Percentiles rank a stretch among this genome's conserved stretches.
These are phyloP conservation scores for Coemansia sp. DNA, from an alignment of 192 early-diverging fungal genomes.

Conservation along the genomic window DNA sequence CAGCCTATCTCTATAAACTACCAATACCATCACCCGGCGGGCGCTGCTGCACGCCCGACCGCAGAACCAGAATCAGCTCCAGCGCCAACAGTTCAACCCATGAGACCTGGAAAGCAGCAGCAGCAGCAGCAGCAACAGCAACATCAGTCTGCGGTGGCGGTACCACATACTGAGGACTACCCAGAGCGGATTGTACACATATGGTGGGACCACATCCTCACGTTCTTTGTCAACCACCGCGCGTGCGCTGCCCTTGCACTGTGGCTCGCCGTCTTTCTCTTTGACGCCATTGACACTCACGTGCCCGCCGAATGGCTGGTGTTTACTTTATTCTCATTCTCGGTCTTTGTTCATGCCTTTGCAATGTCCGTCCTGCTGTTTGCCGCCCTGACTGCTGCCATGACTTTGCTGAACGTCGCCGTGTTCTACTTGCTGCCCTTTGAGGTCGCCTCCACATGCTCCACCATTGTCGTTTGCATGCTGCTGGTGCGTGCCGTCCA, in stretches of 20 bases:
- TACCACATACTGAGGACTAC: slow-evolving; percentile 13
- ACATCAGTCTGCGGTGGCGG: neutral
- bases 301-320: slow-evolving; percentile 54
- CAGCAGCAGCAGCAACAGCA: slow-evolving; percentile 5
- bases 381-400: slow-evolving; percentile 33
- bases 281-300: slow-evolving; percentile 37
- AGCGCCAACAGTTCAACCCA: neutral
- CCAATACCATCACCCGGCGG: neutral
- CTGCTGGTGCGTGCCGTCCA: slow-evolving; percentile 46
- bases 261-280: slow-evolving; percentile 36
- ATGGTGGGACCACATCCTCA: slow-evolving; percentile 37
- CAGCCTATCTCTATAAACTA: neutral
- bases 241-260: slow-evolving; percentile 33
- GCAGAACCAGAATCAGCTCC: slow-evolving; percentile 2
- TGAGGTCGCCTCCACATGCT: slow-evolving; percentile 30
- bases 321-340: slow-evolving; percentile 51
- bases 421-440: slow-evolving; percentile 37
- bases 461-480: slow-evolving; percentile 51
- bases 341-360: slow-evolving; percentile 53
- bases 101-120: slow-evolving; percentile 35
- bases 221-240: slow-evolving; percentile 40
- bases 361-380: slow-evolving; percentile 49
- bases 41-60: slow-evolving; percentile 9
- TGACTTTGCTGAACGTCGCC: slow-evolving; percentile 38
- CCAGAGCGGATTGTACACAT: slow-evolving; percentile 14